These are phyloP conservation scores for Aspergillus sojae DNA, from an alignment of 2,329 filamentous ascomycete genomes.

Conservation along the genomic window DNA sequence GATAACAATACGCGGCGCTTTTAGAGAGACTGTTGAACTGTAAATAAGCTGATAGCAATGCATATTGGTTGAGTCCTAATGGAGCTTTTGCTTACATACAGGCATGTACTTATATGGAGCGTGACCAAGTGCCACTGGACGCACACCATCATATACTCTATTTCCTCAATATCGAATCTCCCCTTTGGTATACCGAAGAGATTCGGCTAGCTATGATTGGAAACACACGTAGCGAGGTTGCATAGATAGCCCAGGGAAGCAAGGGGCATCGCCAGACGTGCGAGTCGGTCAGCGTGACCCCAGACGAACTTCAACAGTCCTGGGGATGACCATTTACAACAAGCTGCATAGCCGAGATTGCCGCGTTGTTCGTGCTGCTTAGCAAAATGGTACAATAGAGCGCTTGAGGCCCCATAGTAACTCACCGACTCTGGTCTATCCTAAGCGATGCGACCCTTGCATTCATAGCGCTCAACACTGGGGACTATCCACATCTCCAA, in stretches of 20 bases:
- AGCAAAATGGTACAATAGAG: not conserved
- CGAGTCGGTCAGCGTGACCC: not conserved
- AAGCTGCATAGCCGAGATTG: not conserved
- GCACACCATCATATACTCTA: too few relatives aligned
- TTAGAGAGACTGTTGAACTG: too few relatives aligned
- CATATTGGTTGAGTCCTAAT: too few relatives aligned
- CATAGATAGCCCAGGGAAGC: not conserved
- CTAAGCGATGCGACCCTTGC: not conserved
- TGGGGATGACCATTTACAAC: not conserved
- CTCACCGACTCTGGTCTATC: not conserved
- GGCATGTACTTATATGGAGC: too few relatives aligned
- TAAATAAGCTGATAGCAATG: too few relatives aligned
- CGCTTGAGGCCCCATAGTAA: too few relatives aligned
- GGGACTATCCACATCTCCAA: not conserved
- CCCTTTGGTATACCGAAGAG: too few relatives aligned
- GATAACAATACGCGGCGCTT: too few relatives aligned
- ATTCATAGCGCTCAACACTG: not conserved
- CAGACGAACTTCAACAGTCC: not conserved
- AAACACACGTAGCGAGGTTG: too few relatives aligned
- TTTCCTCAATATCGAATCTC: too few relatives aligned
- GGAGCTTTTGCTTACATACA: too few relatives aligned
- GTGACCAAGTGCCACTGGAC: too few relatives aligned
- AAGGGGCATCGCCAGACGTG: not conserved
- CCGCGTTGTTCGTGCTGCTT: not conserved
- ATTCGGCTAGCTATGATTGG: not conserved